phyloP scores from a whole-genome alignment of 345 rosid species.

The Carallia pectinifolia region DNA sequence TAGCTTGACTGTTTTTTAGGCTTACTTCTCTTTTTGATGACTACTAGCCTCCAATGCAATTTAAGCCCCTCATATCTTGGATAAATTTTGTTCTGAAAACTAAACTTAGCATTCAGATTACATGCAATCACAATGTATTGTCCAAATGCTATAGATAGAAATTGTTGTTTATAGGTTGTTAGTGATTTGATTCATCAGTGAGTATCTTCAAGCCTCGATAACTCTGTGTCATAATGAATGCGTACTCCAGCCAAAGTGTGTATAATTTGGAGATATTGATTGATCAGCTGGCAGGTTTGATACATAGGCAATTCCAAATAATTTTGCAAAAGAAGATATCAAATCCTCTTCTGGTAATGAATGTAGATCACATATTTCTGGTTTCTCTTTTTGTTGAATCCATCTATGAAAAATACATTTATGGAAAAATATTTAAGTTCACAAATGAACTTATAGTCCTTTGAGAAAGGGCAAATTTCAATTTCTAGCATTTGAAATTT shows the following conservation, averaged over 20 bases:
- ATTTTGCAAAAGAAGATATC: no score
- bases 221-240: background rate
- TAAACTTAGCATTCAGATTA: constrained; percentile 1
- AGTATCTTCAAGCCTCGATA: background rate
- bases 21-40: background rate
- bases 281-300: background rate
- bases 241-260: background rate
- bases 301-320: background rate
- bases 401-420: background rate
- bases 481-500: background rate
- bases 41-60: background rate
- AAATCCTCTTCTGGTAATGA: background rate
- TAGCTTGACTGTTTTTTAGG: constrained; percentile 1
- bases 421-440: background rate
- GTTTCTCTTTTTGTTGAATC: background rate
- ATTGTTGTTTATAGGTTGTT: background rate
- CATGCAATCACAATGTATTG: background rate
- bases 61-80: background rate
- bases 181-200: background rate
- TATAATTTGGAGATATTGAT: background rate
- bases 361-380: background rate
- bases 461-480: background rate
- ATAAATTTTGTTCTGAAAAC: background rate
- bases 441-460: background rate
- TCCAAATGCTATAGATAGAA: background rate